Evolutionary conservation across 2,329 filamentous ascomycete species (phyloP), one percentile per base, ranked within the genome.

Genomic region (Botryotinia narcissicola): DNA sequence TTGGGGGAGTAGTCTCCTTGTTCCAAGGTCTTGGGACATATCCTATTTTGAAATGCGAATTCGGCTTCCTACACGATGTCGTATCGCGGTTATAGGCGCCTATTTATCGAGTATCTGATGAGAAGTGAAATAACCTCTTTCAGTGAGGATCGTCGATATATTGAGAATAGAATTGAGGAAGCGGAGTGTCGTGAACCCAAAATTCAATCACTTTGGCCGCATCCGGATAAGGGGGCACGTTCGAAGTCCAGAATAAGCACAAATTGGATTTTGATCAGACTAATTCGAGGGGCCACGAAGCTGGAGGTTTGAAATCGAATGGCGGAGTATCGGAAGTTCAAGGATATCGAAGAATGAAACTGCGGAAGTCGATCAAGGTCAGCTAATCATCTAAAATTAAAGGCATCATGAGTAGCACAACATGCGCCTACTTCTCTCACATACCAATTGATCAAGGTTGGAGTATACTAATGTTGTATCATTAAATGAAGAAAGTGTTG

Each of bases 11-110:
- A 92, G 85, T 81, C 87, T 88, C 80, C 90, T 86, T 78, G 86
- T 86, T 73, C 86, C 84, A 75, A 87, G 86, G 82, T 92, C 90
- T 83, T 87, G 87, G 78, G 89, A 87, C 90, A 92, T 92, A 79
- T 76, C 73, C 73, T 71, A 59, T 70, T 61, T 61, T 63, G 51
- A 70, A 73, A 68, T 44, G 54, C 37, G 37, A 48, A 29, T 60
- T 25, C 29, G 46, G 32, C 16, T 60, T 69, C 29, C 48, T 35
- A 46, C 25, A 57, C 40, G 46, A 40, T 72, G 20, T 59, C 42
- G n/a, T 46, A 18, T 5, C 37, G 37, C n/a, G 62, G 18, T 48
- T 51, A 51, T 18, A 44, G 57, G 32, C 32, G 44, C 51, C 63
- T 40, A 7, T 60, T 29, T 32, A 5, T 51, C 32, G 59, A 51